Conservation (phyloP, 2,329 filamentous ascomycete species). For the Blastomyces percursus region DNA sequence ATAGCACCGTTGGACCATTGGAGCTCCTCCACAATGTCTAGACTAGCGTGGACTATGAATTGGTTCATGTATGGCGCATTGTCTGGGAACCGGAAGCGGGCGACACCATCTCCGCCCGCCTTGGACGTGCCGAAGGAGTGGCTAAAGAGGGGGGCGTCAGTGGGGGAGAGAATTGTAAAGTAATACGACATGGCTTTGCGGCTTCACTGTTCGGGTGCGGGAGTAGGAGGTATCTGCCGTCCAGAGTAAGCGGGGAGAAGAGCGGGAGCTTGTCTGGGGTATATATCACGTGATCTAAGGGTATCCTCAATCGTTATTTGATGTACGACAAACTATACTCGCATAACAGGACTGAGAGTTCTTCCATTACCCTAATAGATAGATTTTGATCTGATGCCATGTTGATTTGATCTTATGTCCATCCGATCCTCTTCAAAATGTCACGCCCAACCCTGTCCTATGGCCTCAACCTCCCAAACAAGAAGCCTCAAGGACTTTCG, state of each 20-base stretch:
- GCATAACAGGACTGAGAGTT: neutral
- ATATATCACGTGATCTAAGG: neutral
- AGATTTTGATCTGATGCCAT: neutral
- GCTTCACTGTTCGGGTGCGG: neutral
- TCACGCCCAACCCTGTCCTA: conserved; percentile 29
- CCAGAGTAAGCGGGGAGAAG: neutral
- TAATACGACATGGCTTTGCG: conserved; percentile 80
- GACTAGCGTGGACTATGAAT: conserved; percentile 86
- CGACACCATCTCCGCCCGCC: conserved; percentile 82
- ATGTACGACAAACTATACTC: neutral
- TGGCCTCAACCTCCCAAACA: conserved; percentile 35
- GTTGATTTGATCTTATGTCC: neutral
- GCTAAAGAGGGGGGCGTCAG: conserved; percentile 93
- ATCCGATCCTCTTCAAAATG: conserved; percentile 9
- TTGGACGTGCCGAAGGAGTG: conserved; percentile 96
- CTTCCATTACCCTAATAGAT: neutral
- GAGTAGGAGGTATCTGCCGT: neutral
- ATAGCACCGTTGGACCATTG: conserved; percentile 84
- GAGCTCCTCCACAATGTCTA: conserved; percentile 92
- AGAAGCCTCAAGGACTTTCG: conserved; percentile 19
- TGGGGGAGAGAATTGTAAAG: conserved; percentile 90
- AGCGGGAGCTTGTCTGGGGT: neutral
- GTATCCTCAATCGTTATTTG: neutral
- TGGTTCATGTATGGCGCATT: conserved; percentile 91
- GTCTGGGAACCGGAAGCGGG: conserved; percentile 80